Evolutionary conservation across 768 basidiomycete genomes (phyloP), one percentile per base, ranked within the genome.

Genomic region (Tulasnella sp.): DNA sequence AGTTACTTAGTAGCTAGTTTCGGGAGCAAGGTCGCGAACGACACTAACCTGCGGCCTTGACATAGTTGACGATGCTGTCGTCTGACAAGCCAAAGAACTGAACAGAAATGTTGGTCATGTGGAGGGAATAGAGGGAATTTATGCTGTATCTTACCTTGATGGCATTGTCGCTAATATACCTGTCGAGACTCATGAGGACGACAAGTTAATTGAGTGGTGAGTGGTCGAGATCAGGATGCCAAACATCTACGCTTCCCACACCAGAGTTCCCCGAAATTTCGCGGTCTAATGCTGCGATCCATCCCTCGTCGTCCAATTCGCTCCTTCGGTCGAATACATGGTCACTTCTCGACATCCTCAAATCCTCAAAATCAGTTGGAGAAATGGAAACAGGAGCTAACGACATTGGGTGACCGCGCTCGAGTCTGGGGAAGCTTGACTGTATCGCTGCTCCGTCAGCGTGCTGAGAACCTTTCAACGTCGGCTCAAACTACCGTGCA

Each of bases 51-150:
- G 94, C 92, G 75, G 95, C 95, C 85, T 95, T 88, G 48, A 98
- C 93, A 85, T 92, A 98, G 87, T 96, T 93, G 83, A 96, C 91
- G 81, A 93, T 94, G 82, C 91, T 95, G 82, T 89, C 89, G 86
- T 97, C 94, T 31, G 96, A 92, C 72, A 95, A 89, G 79, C 94
- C 94, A 83, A 97, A 93, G 83, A 96, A 90, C 94, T 95, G 83
- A n/a, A 41, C 16, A n/a, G 2, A 28, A 64, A 74, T 22, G 28
- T 44, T 11, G 5, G 37, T 81, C 42, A 82, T 80, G 31, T 5
- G n/a, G 69, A 73, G 31, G n/a, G 1, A 72, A n/a, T 58, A 28
- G n/a, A 11, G 41, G 16, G 22, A 72, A 37, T 14, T 14, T 7
- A 37, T n/a, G 42, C 40, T 41, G 22, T 50, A 11, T 81, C 84